Evolutionary conservation across 345 rosid genomes (phyloP), one percentile per base, ranked within the genome.

Genomic region (Toxicodendron radicans): DNA sequence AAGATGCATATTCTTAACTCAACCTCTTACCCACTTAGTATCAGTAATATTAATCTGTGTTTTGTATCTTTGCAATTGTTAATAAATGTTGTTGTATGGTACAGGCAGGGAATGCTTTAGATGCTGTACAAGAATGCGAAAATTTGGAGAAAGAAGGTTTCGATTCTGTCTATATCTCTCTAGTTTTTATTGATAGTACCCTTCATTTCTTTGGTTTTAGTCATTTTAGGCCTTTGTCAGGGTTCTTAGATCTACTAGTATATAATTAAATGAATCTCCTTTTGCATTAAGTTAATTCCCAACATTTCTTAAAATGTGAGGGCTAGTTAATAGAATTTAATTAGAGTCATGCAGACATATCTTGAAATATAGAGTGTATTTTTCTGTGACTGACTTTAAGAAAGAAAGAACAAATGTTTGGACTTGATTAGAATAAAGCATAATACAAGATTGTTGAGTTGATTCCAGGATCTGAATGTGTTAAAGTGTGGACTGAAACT

Each of bases 121-220:
- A 89, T 73, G 93, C 97, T 58, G 86, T 85, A 43, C 81, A 32
- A 70, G 97, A 93, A 85, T 95, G 97, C 72, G 81, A 88, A 79
- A 76, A 64, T 78, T 74, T 93, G 85, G 75, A 83, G 81, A 78
- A 78, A 59, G 80, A 87, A 91, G 98, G 98, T 90, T 64, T 58
- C 58, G 18, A 48, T 66, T 72, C 21, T 35, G 45, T 41, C 45
- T 35, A 16, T 48, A 35, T 48, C 45, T 17, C 52, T 45, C 20
- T 63, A 17, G 13, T 74, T 1, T 64, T 61, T 78, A 5, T 30
- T 51, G 16, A 23, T 43, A 33, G 2, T 30, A 10, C 35, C 14
- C 27, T 75, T 41, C 30, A 10, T 46, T 59, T 27, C 43, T 60
- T 73, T 35, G 7, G 32, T 53, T 68, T 63, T 54, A 43, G 14